These are phyloP conservation scores for Trichomonascaceae sp. DNA, from an alignment of 1,139 yeast genomes.

Conservation along the genomic window DNA sequence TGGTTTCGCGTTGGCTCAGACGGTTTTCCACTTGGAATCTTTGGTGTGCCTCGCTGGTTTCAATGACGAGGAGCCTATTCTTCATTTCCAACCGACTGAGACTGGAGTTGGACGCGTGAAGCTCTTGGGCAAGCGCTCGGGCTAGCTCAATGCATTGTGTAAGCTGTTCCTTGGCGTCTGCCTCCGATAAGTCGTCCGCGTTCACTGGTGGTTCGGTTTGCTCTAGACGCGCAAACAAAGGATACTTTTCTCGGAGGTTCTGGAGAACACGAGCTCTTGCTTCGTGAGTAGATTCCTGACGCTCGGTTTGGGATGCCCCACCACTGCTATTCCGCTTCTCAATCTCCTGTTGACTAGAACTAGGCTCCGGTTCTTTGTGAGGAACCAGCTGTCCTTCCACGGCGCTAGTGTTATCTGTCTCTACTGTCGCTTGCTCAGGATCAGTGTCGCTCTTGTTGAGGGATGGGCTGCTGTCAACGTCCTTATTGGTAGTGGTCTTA, in stretches of 20 bases:
- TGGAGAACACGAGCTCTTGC: too few relatives aligned
- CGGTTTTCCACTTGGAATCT: constrained; percentile 36
- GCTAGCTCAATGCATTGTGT: constrained; percentile 7
- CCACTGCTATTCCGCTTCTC: too few relatives aligned
- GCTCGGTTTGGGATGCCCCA: too few relatives aligned
- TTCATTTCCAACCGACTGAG: constrained; percentile 24
- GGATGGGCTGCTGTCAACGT: too few relatives aligned
- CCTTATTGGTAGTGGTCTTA: too few relatives aligned
- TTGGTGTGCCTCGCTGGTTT: constrained; percentile 28
- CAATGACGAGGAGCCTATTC: constrained; percentile 27
- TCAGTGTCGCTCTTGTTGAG: too few relatives aligned
- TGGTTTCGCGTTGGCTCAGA: constrained; percentile 36
- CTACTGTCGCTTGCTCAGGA: too few relatives aligned
- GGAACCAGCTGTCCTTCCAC: too few relatives aligned
- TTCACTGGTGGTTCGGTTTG: constrained; percentile 6
- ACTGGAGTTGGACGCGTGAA: constrained; percentile 8
- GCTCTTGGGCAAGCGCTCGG: constrained; percentile 5
- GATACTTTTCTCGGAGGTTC: constrained; percentile 1
- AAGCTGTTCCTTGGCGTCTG: constrained; percentile 5
- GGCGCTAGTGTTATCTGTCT: too few relatives aligned
- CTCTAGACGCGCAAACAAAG: not conserved
- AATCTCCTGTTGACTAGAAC: too few relatives aligned
- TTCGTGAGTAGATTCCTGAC: too few relatives aligned
- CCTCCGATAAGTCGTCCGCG: constrained; percentile 3
- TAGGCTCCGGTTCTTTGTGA: too few relatives aligned